Evolutionary conservation across 169 alveolate genomes (phyloP), one percentile per base, ranked within the genome.

Genomic region (Cryptosporidium baileyi): DNA sequence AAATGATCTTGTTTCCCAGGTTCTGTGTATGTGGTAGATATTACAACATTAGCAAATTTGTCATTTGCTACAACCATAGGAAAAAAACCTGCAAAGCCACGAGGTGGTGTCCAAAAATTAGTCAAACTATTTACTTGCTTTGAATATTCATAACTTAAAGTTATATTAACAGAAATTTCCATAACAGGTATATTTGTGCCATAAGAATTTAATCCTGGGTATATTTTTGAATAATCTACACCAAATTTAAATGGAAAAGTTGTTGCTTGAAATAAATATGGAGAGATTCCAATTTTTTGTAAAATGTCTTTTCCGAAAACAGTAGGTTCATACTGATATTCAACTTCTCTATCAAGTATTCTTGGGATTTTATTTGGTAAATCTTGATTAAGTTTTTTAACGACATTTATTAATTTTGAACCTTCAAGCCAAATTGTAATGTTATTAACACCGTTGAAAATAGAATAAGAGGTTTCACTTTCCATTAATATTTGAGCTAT

Each of bases 341-440:
- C 43, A 22, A 74, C 85, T n/a, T 51, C 67, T 36, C 74, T 54
- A 43, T 51, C 60, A 44, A 74, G 40, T 19, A 74, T 74, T 54
- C 28, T 44, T 6, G 85, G 85, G 19, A 74, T 74, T 19, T 54
- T 74, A 34, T 74, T 34, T 57, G 63, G 85, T 34, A 74, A 54
- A n/a, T 74, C 43, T 24, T 54, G 57, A 54, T 74, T 74, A 8
- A 74, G 19, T 19, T 74, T 45, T 11, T 26, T 54, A 24, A 74
- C 85, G 5, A 74, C 38, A 43, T 57, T 59, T 7, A 36, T 67
- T 3, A 74, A 51, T 34, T 74, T 74, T 24, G 85, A 74, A 15
- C 85, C 85, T 38, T 74, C 74, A 15, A 74, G 30, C 85, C 85
- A 74, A 52, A 74, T 74, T 17, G 85, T 74, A 54, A 74, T 74